These are phyloP conservation scores for Kazachstania sp. DNA, from an alignment of 1,139 yeast species.

Conservation along the genomic window DNA sequence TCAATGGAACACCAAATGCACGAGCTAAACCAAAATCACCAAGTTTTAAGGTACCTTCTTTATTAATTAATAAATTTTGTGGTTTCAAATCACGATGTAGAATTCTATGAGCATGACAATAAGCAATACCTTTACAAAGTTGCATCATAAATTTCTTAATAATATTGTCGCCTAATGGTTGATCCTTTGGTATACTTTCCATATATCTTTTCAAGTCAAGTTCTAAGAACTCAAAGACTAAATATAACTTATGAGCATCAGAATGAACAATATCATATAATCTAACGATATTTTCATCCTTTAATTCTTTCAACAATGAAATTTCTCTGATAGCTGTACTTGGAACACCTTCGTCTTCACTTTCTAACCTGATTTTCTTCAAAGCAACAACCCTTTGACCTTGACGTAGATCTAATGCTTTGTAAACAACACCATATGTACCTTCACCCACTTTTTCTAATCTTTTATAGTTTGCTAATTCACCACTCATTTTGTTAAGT, in stretches of 20 bases:
- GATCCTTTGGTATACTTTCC: constrained; percentile 92
- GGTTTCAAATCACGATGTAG: constrained; percentile 95
- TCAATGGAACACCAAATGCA: constrained; percentile 92
- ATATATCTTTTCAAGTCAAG: constrained; percentile 91
- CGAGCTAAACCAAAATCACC: constrained; percentile 98
- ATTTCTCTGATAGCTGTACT: constrained; percentile 97
- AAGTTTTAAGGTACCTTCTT: constrained; percentile 88
- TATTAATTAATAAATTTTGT: constrained; percentile 85
- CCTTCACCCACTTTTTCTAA: constrained; percentile 97
- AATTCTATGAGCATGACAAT: constrained; percentile 92
- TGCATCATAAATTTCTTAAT: constrained; percentile 91
- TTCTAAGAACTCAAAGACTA: constrained; percentile 90
- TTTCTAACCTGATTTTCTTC: constrained; percentile 88
- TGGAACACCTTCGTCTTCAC: constrained; percentile 98
- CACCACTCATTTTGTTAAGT: constrained; percentile 61
- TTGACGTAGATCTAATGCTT: constrained; percentile 83
- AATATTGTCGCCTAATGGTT: constrained; percentile 82
- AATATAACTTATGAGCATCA: constrained; percentile 87
- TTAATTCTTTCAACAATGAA: constrained; percentile 83
- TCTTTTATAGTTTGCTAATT: constrained; percentile 81
- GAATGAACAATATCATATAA: constrained; percentile 92
- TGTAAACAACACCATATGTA: constrained; percentile 96
- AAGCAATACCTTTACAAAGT: constrained; percentile 82
- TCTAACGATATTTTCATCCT: constrained; percentile 86
- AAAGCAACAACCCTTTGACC: constrained; percentile 89